These are phyloP conservation scores for Dactylellina drechsleri DNA, from an alignment of 2,329 filamentous ascomycete genomes.

Conservation along the genomic window DNA sequence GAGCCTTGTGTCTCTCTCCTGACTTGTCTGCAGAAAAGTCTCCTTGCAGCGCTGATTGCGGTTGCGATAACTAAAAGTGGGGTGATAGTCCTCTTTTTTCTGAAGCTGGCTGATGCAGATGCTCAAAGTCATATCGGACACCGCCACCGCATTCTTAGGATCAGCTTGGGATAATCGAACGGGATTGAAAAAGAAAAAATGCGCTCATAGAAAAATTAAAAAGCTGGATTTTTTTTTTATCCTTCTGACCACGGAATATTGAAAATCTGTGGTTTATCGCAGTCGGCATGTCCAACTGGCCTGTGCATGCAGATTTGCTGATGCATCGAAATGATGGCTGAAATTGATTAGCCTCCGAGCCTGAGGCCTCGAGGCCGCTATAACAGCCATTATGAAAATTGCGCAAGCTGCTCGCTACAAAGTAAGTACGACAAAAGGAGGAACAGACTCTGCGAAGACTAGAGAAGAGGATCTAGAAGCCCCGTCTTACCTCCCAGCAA, in stretches of 20 bases:
- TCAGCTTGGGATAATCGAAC: not conserved
- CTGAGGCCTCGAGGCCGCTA: not conserved
- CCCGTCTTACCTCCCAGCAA: too few relatives aligned
- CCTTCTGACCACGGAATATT: not conserved
- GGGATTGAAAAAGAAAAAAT: constrained; percentile 42
- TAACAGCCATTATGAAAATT: too few relatives aligned
- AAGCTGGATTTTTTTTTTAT: not conserved
- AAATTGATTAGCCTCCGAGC: not conserved
- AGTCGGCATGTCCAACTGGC: not conserved
- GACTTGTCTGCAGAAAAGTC: not conserved
- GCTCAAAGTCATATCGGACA: not conserved
- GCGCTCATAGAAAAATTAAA: constrained; percentile 22
- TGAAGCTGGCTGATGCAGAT: too few relatives aligned
- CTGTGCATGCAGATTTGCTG: too few relatives aligned
- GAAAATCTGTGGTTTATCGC: not conserved
- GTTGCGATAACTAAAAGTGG: constrained; percentile 40
- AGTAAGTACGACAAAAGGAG: too few relatives aligned
- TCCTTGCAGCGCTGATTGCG: constrained; percentile 19
- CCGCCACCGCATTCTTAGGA: not conserved
- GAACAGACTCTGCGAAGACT: too few relatives aligned
- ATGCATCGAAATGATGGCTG: not conserved
- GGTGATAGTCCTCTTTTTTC: constrained; percentile 16
- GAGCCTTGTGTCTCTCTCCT: not conserved
- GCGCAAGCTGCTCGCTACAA: too few relatives aligned
- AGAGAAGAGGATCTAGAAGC: too few relatives aligned